phyloP scores from a whole-genome alignment of 306 rosid genomes.

The Vicia faba region DNA sequence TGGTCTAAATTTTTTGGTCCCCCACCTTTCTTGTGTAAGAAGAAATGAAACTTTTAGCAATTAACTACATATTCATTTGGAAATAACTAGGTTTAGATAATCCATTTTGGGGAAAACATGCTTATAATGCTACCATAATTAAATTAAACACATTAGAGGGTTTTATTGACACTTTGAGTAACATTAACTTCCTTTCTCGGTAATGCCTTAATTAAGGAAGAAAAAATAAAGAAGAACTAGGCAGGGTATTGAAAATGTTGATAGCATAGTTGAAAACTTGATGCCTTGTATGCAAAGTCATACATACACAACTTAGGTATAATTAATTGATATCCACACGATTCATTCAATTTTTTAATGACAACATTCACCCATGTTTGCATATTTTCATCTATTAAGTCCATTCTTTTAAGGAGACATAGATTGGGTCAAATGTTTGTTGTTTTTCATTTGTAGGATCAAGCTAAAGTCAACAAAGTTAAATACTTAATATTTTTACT shows the following conservation, averaged over 20 bases:
- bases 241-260: background rate
- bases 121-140: background rate
- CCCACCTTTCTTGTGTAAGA: conserved; percentile 27
- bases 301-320: background rate
- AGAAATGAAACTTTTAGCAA: conserved; percentile 14
- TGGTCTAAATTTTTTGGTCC: conserved; percentile 48
- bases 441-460: background rate
- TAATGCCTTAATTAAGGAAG: conserved; percentile 5
- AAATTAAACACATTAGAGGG: background rate
- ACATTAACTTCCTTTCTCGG: background rate
- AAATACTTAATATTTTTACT: background rate
- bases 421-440: background rate
- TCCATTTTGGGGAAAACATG: background rate
- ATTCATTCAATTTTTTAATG: conserved; percentile 2
- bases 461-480: background rate
- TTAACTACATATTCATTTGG: background rate
- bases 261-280: conserved; percentile 6
- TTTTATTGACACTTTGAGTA: conserved; percentile 7
- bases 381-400: conserved; percentile 20
- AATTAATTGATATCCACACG: conserved; percentile 14
- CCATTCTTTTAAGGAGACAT: conserved; percentile 3
- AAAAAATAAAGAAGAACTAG: background rate
- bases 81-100: conserved; percentile 29
- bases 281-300: conserved; percentile 25
- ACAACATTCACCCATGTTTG: background rate